These are phyloP conservation scores for Bassia scoparia DNA, from an alignment of 148 eudicot genomes.

Conservation along the genomic window DNA sequence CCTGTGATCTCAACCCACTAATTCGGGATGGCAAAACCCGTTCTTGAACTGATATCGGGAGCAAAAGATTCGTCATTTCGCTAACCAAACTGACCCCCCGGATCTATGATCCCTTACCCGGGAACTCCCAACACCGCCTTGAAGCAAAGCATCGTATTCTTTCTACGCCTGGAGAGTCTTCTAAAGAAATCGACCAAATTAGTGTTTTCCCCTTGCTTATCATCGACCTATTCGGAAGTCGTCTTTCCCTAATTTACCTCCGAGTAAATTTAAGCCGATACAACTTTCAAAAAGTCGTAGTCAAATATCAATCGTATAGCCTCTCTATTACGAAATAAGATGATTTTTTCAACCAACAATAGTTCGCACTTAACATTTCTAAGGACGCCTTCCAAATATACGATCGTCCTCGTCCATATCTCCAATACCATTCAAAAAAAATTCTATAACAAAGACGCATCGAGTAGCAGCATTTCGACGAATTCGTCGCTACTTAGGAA, in stretches of 20 bases:
- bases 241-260: constrained; percentile 23
- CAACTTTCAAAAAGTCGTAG: neutral
- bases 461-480: constrained; percentile 31
- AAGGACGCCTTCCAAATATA: constrained; percentile 34
- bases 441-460: constrained; percentile 35
- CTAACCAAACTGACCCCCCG: no score
- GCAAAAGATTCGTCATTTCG: no score
- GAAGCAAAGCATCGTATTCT: neutral
- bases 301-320: constrained; percentile 25
- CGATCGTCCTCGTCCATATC: constrained; percentile 27
- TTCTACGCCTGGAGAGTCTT: no score
- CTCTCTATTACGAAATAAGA: constrained; percentile 29
- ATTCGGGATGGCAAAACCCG: no score
- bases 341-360: constrained; percentile 30
- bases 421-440: constrained; percentile 37
- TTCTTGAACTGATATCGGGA: no score
- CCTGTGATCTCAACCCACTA: no score
- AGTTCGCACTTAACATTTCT: constrained; percentile 32
- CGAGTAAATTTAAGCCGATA: constrained; percentile 16
- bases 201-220: neutral
- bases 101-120: no score
- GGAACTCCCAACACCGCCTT: constrained; percentile 28
- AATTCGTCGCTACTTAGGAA: constrained; percentile 27
- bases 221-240: constrained; percentile 16
- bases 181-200: constrained; percentile 38